Evolutionary conservation across 345 rosid genomes (phyloP), one percentile per base, ranked within the genome.

Genomic region (Cochlearia excelsa): DNA sequence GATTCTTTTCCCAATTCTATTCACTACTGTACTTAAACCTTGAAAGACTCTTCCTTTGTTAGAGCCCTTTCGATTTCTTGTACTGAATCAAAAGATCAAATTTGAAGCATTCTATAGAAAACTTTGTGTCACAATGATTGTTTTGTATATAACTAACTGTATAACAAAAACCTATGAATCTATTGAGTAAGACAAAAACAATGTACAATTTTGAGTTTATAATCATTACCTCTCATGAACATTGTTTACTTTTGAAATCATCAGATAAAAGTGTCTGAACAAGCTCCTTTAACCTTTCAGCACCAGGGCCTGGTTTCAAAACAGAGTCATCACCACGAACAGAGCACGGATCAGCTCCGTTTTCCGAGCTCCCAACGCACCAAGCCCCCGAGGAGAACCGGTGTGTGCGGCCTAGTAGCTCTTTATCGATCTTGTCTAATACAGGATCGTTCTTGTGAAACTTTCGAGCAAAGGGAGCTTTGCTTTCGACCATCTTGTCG

Each of bases 381-480:
- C 94, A 89, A 35, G 87, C 86, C 46, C 97, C 89, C 1, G 71
- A 72, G 2, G 82, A 75, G 61, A 86, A 89, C 44, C 80, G 81
- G 50, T 82, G 74, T 38, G 74, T 73, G 8, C 51, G 76, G 4
- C 83, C 81, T 61, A 88, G 73, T 47, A 91, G 80, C 62, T 84
- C 92, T 26, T 79, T 78, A 73, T 91, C 96, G n/a, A 91, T 80
- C 81, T 72, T 85, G 72, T 85, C 90, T 7, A 91, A 85, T 29
- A 84, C 83, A 2, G 80, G 57, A 5, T 81, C 89, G 2, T 80
- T 64, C 77, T 76, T 80, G 67, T 78, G 75, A n/a, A 88, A 85
- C 73, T 88, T 91, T 55, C 98, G 70, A 0, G 96, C 98, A 47
- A 91, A 91, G 2, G 98, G 94, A 1, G 88, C 86, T 37, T 79